Base-by-base conservation (phyloP, 495 filamentous ascomycete genomes). In the Podospora tetraspora region DNA sequence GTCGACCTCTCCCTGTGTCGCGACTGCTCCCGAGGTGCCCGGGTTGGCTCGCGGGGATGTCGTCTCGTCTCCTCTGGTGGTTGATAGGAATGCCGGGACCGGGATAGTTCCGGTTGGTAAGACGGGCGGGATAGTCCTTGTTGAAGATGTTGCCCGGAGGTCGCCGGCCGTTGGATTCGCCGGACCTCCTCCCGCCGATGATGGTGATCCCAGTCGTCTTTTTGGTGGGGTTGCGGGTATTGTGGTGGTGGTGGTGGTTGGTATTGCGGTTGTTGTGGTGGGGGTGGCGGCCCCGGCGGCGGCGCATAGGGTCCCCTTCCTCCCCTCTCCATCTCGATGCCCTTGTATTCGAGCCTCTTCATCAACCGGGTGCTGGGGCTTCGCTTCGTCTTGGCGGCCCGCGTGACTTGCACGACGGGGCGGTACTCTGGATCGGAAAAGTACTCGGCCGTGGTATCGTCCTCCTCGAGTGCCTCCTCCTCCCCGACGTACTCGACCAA, bases 291-390 rank as follows among this genome's bases (percentile, higher is more conserved):
- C 21, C 24, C 37, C 43, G n/a, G 30, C 10, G 43, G 32, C 10
- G 57, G 24, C 21, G 43, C 32, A 64, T 34, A 64, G 13, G 57
- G 16, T 22, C 56, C 58, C 34, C n/a, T 22, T 12, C 16, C 58
- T 66, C 22, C 25, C 58, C 57, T 32, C 16, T 19, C 43, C 58
- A 52, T 52, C 10, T 23, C 56, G 4, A 22, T 34, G n/a, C 29
- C 65, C 65, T 56, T 60, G 57, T 66, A 66, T 11, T 60, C 65
- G 21, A 66, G 24, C n/a, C 65, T 19, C 65, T 66, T 66, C 65
- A 61, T 60, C 34, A 66, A 12, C 21, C 43, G n/a, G 5, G 57
- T 61, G 29, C 65, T 66, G 11, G 24, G 58, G 58, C 65, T 66
- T 1, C 65, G 23, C 57, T 61, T 34, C 21, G 25, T 37, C 65